Evolutionary conservation across 148 eudicot genomes (phyloP), one percentile per base, ranked within the genome.

Genomic region (Beta vulgaris): DNA sequence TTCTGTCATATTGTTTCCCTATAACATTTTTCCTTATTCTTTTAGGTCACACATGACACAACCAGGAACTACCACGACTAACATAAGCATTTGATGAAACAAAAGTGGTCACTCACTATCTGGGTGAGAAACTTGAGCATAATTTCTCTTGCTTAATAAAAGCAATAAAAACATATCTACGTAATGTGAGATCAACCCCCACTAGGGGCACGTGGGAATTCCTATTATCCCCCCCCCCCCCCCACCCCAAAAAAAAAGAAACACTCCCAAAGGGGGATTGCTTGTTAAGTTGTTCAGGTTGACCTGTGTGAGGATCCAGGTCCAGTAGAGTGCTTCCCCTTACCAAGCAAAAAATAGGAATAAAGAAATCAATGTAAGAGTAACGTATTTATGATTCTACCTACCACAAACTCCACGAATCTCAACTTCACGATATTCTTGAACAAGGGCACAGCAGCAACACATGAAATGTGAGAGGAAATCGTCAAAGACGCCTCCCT

Each of bases 391-490:
- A 32, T 26, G 44, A 57, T 25, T 15, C 43, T 29, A 35, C 76
- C n/a, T 88, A 95, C 98, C 93, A 79, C 89, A 78, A 72, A 74
- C 80, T 57, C 90, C 90, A 18, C 97, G 97, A 43, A 85, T 86
- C 79, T 95, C 92, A 48, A 95, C 88, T 87, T 95, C 99, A 67
- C 99, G 88, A 88, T 83, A 86, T 83, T 92, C 99, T 91, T 95
- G 99, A 58, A 95, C 99, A 86, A 92, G 98, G 73, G 99, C 96
- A 80, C 99, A 95, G 73, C 99, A 95, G 73, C 99, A 95, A 70
- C 99, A 95, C 99, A 95, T 89, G 23, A 86, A 71, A 81, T 95
- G 99, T 7, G 98, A 92, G 44, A 95, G 92, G 80, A 95, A 95
- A 77, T 95, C 99, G 58, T 92, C 99, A 65, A 88, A 81, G 57